Evolutionary conservation across 441 rosid species (phyloP), one percentile per base, ranked within the genome.

Genomic region (Aleurites moluccanus): DNA sequence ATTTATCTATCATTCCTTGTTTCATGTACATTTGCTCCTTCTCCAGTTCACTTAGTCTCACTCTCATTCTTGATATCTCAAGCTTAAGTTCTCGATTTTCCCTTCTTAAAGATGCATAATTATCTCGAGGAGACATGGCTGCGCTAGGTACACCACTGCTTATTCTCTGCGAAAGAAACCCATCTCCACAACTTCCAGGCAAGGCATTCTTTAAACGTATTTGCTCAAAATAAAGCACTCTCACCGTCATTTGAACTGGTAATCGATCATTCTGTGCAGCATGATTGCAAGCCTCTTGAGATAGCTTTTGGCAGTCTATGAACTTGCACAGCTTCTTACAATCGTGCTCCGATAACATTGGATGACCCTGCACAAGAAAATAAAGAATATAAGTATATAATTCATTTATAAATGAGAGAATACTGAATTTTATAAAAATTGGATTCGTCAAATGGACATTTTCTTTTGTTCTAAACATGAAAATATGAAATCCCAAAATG

Each of bases 31-130:
- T 72, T 40, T 92, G 97, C 78, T 92, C 93, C 79, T 91, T 94
- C 91, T 92, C 98, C 76, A 92, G 49, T 80, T 92, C 97, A 4
- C 91, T 88, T 25, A 94, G 85, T 80, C 97, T 91, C 75, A 88
- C 91, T 80, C 97, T 79, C 97, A 94, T 94, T 69, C 98, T 89
- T 8, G 97, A 89, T 78, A 94, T 88, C 80, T 94, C 97, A 4
- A 88, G 94, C 88, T 91, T 94, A 53, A 92, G 90, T 74, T 94
- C 95, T 69, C 96, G 84, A 78, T 92, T 94, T 78, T 94, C 98
- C 84, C 98, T 88, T 72, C 97, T 83, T 57, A 92, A 14, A 13
- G 93, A 91, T 0, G 98, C 97, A 28, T 94, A 94, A 38, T 88
- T 92, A 60, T 94, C 97, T 52, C 91, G 82, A 16, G 98, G 98